Conservation (phyloP, 1,139 yeast species). For the Sporopachydermia cereana region DNA sequence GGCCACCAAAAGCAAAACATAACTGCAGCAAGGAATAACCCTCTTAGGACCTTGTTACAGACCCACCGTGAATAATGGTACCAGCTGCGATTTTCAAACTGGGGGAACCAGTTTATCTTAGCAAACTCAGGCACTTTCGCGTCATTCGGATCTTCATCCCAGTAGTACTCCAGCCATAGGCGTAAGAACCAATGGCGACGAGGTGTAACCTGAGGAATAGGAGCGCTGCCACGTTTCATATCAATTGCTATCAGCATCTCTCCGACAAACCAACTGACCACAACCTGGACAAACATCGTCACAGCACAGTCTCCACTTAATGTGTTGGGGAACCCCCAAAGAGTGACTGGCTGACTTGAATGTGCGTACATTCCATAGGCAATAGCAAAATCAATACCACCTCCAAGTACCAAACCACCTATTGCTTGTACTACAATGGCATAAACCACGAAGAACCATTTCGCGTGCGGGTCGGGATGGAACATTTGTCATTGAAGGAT, state of each 20-base stretch:
- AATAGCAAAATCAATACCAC: neutral
- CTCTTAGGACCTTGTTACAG: neutral
- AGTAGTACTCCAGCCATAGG: neutral
- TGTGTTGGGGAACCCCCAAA: neutral
- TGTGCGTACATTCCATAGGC: conserved; percentile 1
- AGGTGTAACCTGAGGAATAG: neutral
- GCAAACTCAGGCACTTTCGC: neutral
- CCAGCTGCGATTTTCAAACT: neutral
- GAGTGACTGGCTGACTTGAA: neutral
- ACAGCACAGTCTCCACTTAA: neutral
- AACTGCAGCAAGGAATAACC: neutral
- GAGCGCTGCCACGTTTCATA: neutral
- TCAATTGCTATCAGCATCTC: neutral
- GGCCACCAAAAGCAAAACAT: neutral
- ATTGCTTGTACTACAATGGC: neutral
- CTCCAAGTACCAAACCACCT: neutral
- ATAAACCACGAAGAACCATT: too few species aligned
- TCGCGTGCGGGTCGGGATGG: too few species aligned
- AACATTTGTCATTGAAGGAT: too few species aligned
- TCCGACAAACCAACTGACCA: neutral
- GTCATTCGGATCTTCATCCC: too few species aligned
- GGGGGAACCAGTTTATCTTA: neutral
- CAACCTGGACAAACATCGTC: neutral
- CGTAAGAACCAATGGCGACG: neutral
- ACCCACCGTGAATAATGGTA: neutral